phyloP scores from a whole-genome alignment of 2,329 filamentous ascomycete genomes.

The Arthrobotrys sinensis region DNA sequence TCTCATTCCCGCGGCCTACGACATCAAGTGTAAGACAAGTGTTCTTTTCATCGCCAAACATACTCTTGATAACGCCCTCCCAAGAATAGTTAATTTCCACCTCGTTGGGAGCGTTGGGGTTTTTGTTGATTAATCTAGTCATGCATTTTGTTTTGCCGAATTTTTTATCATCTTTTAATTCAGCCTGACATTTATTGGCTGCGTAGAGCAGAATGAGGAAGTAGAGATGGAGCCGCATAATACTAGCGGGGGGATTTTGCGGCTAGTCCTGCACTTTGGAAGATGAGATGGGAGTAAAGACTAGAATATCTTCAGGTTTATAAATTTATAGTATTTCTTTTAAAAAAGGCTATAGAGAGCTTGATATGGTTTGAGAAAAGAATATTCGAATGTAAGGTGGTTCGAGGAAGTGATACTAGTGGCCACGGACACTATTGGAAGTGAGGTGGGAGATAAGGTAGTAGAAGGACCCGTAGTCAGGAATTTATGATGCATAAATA shows the following conservation, averaged over 20 bases:
- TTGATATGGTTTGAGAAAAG: no score
- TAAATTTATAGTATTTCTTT: no score
- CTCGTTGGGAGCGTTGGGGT: neutral
- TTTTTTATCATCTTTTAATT: constrained; percentile 26
- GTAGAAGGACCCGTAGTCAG: no score
- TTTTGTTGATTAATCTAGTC: neutral
- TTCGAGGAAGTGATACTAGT: no score
- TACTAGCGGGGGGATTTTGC: neutral
- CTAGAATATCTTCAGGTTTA: no score
- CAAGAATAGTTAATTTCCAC: constrained; percentile 1
- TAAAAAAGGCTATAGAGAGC: no score
- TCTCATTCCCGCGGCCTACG: neutral
- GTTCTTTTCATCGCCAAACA: constrained; percentile 36
- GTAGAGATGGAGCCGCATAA: constrained; percentile 1
- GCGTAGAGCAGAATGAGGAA: constrained; percentile 14
- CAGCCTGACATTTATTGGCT: neutral
- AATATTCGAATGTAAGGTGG: no score
- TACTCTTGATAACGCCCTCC: constrained; percentile 40
- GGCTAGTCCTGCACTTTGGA: neutral
- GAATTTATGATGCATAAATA: no score
- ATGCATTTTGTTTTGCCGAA: constrained; percentile 24
- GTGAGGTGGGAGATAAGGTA: no score
- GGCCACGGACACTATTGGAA: no score
- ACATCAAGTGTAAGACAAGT: constrained; percentile 26
- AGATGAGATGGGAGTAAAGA: no score